These are phyloP conservation scores for Verbena officinalis DNA, from an alignment of 257 asterid genomes.

Conservation along the genomic window DNA sequence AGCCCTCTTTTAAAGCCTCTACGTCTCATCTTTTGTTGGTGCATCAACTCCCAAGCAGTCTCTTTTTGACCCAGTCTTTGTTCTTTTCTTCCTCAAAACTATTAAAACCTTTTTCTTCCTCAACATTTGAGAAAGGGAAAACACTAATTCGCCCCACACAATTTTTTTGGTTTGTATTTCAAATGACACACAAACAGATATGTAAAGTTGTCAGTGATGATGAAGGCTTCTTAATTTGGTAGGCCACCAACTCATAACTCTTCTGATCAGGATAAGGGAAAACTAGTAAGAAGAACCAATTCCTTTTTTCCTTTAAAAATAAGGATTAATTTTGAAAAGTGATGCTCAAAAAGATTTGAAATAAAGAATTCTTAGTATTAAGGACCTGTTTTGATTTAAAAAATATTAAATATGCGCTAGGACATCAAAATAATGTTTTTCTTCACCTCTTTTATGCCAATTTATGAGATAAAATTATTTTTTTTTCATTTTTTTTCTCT, in stretches of 20 bases:
- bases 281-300: too few relatives aligned
- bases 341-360: too few relatives aligned
- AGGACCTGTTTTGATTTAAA: too few relatives aligned
- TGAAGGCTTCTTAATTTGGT: conserved; percentile 40
- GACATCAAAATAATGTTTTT: too few relatives aligned
- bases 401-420: too few relatives aligned
- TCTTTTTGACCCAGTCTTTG: conserved; percentile 48
- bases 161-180: conserved; percentile 24
- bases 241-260: conserved; percentile 25
- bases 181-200: conserved; percentile 23
- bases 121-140: conserved; percentile 27
- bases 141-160: conserved; percentile 29
- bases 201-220: conserved; percentile 34
- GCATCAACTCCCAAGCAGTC: conserved; percentile 62
- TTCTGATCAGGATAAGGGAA: neutral
- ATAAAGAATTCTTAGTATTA: too few relatives aligned
- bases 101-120: conserved; percentile 24
- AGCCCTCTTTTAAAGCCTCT: conserved; percentile 32
- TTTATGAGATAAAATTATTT: too few relatives aligned
- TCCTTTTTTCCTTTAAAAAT: too few relatives aligned
- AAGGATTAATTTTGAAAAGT: too few relatives aligned
- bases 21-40: conserved; percentile 30
- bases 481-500: too few relatives aligned
- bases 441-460: too few relatives aligned
- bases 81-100: conserved; percentile 15